These are phyloP conservation scores for Candida pseudofarinosa DNA, from an alignment of 805 yeast species.

Conservation along the genomic window DNA sequence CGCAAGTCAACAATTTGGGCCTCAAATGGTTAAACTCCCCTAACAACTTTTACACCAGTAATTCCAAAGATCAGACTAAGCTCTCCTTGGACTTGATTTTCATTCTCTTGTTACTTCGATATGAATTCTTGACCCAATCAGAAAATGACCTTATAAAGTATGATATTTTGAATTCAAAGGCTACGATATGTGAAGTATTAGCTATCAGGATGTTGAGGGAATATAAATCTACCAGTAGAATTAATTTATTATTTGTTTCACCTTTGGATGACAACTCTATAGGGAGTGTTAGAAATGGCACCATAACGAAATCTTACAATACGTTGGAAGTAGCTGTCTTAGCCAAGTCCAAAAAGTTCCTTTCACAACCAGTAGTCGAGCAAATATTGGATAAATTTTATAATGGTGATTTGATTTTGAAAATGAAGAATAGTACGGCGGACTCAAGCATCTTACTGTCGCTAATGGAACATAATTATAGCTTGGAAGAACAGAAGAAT, in stretches of 20 bases:
- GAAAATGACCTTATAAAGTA: slow-evolving; percentile 34
- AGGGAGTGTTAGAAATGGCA: neutral
- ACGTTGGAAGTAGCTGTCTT: slow-evolving; percentile 50
- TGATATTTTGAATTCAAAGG: slow-evolving; percentile 40
- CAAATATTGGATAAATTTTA: slow-evolving; percentile 46
- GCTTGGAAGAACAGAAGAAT: slow-evolving; percentile 14
- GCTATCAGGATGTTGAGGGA: slow-evolving; percentile 49
- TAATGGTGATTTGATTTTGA: slow-evolving; percentile 45
- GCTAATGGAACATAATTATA: slow-evolving; percentile 1
- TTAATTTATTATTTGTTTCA: slow-evolving; percentile 42
- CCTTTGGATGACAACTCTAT: slow-evolving; percentile 39
- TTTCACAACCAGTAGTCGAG: slow-evolving; percentile 49
- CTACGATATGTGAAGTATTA: slow-evolving; percentile 50
- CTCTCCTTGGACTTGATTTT: slow-evolving; percentile 24
- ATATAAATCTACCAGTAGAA: slow-evolving; percentile 38
- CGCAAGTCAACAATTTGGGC: slow-evolving; percentile 17
- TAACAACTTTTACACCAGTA: slow-evolving; percentile 4
- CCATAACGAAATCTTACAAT: slow-evolving; percentile 24
- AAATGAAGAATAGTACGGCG: slow-evolving; percentile 6
- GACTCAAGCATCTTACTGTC: slow-evolving; percentile 4
- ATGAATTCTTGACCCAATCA: slow-evolving; percentile 37
- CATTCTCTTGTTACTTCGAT: slow-evolving; percentile 30
- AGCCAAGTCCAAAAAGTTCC: slow-evolving; percentile 48
- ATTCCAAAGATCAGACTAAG: slow-evolving; percentile 12
- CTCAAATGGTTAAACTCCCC: slow-evolving; percentile 17